These are phyloP conservation scores for Penicillium pancosmium DNA, from an alignment of 495 filamentous ascomycete genomes.

Conservation along the genomic window DNA sequence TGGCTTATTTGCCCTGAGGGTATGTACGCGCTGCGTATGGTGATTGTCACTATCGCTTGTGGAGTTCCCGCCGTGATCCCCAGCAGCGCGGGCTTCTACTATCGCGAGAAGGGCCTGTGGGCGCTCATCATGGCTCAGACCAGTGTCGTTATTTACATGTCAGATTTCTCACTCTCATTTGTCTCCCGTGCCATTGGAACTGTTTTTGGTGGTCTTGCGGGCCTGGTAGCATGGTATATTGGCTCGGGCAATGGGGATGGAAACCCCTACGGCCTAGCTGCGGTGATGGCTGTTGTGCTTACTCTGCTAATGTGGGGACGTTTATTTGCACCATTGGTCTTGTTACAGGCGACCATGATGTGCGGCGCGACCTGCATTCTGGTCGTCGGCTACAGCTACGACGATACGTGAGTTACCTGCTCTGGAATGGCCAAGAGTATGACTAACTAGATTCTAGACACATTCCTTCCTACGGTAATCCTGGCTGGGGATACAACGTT, in stretches of 20 bases:
- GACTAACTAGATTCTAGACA: slow-evolving; percentile 23
- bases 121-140: slow-evolving; percentile 52
- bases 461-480: slow-evolving; percentile 43
- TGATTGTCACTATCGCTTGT: slow-evolving; percentile 45
- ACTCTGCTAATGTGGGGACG: slow-evolving; percentile 41
- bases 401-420: slow-evolving; percentile 37
- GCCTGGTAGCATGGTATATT: slow-evolving; percentile 50
- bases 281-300: slow-evolving; percentile 38
- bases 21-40: slow-evolving; percentile 42
- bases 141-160: slow-evolving; percentile 45
- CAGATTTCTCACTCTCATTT: slow-evolving; percentile 45
- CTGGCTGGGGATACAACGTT: slow-evolving; percentile 45
- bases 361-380: slow-evolving; percentile 44
- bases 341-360: slow-evolving; percentile 42
- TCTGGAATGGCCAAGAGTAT: background rate
- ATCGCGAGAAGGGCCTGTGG: slow-evolving; percentile 49
- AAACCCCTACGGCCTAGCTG: slow-evolving; percentile 46
- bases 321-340: slow-evolving; percentile 33
- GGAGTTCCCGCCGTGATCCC: slow-evolving; percentile 43
- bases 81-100: slow-evolving; percentile 45
- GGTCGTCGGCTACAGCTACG: slow-evolving; percentile 42
- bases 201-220: slow-evolving; percentile 41
- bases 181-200: slow-evolving; percentile 38
- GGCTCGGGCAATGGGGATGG: slow-evolving; percentile 45
- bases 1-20: slow-evolving; percentile 39